Conservation (phyloP, 176 grass and related monocot species). For the Aegilops longissima region DNA sequence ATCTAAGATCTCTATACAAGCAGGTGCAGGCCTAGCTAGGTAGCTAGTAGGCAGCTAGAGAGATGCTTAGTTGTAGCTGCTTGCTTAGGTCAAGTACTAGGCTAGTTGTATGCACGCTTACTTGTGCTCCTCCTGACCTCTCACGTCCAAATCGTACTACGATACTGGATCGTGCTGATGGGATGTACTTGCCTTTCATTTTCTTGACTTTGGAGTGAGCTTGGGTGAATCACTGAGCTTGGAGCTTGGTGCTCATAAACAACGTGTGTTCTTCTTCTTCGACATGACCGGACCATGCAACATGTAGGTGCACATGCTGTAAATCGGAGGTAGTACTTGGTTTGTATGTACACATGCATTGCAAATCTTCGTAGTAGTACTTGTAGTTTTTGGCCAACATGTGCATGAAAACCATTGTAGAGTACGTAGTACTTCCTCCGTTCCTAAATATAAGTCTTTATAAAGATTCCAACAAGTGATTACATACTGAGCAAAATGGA, state of each 20-base stretch:
- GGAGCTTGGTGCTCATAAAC: not conserved
- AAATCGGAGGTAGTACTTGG: too few relatives aligned
- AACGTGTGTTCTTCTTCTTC: not conserved
- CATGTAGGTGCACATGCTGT: not conserved
- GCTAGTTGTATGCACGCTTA: constrained; percentile 35
- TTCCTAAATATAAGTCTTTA: too few relatives aligned
- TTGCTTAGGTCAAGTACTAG: constrained; percentile 31
- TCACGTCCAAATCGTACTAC: constrained; percentile 30
- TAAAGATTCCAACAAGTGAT: too few relatives aligned
- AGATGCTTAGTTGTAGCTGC: constrained; percentile 37
- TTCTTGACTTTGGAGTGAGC: not conserved
- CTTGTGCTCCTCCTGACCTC: constrained; percentile 28
- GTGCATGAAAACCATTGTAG: not conserved
- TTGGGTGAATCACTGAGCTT: too few relatives aligned
- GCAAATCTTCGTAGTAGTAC: not conserved
- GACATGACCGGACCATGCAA: not conserved
- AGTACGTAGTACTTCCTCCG: too few relatives aligned
- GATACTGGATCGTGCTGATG: not conserved
- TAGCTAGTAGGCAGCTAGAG: not conserved
- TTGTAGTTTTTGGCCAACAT: too few relatives aligned
- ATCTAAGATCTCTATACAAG: constrained; percentile 9
- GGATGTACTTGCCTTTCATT: not conserved
- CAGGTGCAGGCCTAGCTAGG: constrained; percentile 35
- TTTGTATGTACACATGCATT: not conserved
- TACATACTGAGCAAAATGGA: too few relatives aligned